Conservation (phyloP, 2,329 filamentous ascomycete genomes). For the Lasiodiplodia sp. region DNA sequence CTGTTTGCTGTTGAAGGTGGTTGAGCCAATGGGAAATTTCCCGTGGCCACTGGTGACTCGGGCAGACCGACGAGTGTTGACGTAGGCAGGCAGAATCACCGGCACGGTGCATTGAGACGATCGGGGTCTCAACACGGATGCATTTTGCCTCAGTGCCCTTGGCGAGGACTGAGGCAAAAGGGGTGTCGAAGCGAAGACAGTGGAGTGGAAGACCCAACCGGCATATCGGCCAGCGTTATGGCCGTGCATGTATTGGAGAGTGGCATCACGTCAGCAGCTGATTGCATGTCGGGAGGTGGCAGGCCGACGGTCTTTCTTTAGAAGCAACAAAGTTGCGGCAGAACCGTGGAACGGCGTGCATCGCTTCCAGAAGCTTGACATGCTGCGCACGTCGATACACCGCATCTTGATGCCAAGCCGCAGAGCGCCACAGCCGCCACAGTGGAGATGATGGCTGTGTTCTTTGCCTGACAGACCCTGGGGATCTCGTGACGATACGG, state of each 20-base stretch:
- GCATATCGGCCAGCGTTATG: neutral
- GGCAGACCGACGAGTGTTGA: neutral
- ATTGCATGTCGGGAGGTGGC: neutral
- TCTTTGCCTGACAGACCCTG: conserved; percentile 9
- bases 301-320: conserved; percentile 21
- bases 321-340: conserved; percentile 5
- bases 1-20: neutral
- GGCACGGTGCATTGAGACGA: neutral
- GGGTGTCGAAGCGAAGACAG: neutral
- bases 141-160: neutral
- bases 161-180: neutral
- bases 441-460: neutral
- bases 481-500: conserved; percentile 16
- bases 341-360: neutral
- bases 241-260: no score
- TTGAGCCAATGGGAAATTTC: neutral
- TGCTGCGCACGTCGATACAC: conserved; percentile 4
- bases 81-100: neutral
- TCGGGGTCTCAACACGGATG: neutral
- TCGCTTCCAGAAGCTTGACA: conserved; percentile 21
- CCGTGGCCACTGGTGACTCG: conserved; percentile 5
- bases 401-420: conserved; percentile 12
- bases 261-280: conserved; percentile 18
- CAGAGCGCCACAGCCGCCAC: conserved; percentile 22
- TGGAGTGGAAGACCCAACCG: neutral